Evolutionary conservation across 805 yeast species (phyloP).

Genomic region (Cyberlindnera amylophila): DNA sequence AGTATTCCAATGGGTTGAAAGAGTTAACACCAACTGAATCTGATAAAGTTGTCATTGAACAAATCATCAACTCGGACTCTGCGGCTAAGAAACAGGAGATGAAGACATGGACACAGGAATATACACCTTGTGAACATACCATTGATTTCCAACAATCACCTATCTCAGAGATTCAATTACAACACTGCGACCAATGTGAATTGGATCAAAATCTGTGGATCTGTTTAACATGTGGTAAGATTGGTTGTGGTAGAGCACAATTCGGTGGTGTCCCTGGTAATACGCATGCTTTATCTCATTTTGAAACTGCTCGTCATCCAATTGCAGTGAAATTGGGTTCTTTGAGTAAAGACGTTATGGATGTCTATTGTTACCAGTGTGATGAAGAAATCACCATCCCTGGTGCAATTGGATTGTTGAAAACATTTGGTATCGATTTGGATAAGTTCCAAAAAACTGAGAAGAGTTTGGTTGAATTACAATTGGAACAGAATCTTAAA

Average conservation of each 20-base stretch:
- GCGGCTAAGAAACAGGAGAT: conserved; percentile 62
- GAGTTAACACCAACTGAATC: conserved; percentile 35
- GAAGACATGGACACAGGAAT: conserved; percentile 89
- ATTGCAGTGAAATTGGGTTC: conserved; percentile 92
- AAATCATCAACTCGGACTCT: conserved; percentile 55
- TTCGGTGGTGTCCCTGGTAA: conserved; percentile 94
- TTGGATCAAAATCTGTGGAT: conserved; percentile 83
- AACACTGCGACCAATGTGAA: conserved; percentile 55
- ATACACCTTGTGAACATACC: conserved; percentile 76
- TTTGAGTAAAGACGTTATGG: conserved; percentile 72
- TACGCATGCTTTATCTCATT: conserved; percentile 83
- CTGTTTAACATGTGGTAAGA: conserved; percentile 83
- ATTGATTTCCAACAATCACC: conserved; percentile 44
- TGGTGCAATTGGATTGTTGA: conserved; percentile 42
- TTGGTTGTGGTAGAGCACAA: conserved; percentile 94
- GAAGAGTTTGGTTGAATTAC: conserved; percentile 81
- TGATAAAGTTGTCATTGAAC: conserved; percentile 31
- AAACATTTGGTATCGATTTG: conserved; percentile 65
- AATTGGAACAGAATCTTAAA: conserved; percentile 85
- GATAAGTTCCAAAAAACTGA: conserved; percentile 63
- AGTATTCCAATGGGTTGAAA: conserved; percentile 3
- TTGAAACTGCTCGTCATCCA: conserved; percentile 56
- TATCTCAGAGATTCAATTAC: conserved; percentile 29
- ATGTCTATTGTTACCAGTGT: conserved; percentile 84
- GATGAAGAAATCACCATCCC: conserved; percentile 86